phyloP scores from a whole-genome alignment of 1,139 yeast species.

The Lodderomyces oxycetoniae region DNA sequence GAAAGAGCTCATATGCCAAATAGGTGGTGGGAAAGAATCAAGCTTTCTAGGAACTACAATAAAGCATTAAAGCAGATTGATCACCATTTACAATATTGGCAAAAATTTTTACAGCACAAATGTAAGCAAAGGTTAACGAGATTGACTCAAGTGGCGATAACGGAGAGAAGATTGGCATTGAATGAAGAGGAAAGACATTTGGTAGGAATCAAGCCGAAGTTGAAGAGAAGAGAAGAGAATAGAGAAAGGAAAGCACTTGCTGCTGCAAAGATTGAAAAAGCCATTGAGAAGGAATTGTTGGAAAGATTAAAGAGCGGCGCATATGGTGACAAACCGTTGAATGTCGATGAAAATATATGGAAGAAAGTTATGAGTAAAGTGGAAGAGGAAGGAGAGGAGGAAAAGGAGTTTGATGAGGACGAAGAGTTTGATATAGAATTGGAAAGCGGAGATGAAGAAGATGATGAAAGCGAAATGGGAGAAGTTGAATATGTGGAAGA shows the following conservation, averaged over 20 bases:
- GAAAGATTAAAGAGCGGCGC: conserved; percentile 97
- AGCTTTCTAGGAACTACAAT: conserved; percentile 79
- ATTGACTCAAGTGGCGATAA: conserved; percentile 89
- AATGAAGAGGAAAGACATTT: conserved; percentile 89
- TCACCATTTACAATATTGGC: conserved; percentile 86
- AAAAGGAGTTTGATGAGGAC: conserved; percentile 59
- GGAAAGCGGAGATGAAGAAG: conserved; percentile 46
- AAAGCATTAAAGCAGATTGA: conserved; percentile 87
- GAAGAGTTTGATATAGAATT: conserved; percentile 57
- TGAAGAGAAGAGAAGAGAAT: conserved; percentile 86
- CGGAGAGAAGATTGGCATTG: conserved; percentile 91
- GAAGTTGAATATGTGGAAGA: conserved; percentile 85
- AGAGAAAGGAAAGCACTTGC: conserved; percentile 94
- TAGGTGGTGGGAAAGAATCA: conserved; percentile 90
- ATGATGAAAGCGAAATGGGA: conserved; percentile 60
- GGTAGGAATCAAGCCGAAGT: conserved; percentile 90
- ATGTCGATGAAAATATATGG: conserved; percentile 96
- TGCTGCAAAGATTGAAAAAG: conserved; percentile 94
- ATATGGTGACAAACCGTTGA: conserved; percentile 94
- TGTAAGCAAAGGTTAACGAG: conserved; percentile 95
- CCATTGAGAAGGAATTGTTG: conserved; percentile 89
- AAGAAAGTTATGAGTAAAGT: conserved; percentile 82
- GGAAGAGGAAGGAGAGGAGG: conserved; percentile 53
- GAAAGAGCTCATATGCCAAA: conserved; percentile 96
- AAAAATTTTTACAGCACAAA: conserved; percentile 82